Conservation (phyloP, 2,329 filamentous ascomycete genomes). For the Verticillium alfalfae region DNA sequence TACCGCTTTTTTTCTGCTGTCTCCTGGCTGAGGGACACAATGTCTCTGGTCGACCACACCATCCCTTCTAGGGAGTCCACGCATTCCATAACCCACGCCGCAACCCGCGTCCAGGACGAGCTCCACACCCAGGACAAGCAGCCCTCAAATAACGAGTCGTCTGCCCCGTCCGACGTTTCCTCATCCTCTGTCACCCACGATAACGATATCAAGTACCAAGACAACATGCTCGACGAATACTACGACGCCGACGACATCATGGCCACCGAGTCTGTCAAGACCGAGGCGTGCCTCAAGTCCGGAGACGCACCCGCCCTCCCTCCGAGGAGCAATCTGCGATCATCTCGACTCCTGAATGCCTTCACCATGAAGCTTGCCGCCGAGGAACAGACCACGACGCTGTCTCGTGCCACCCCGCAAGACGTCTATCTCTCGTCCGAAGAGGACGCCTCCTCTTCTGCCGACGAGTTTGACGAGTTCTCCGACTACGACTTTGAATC, state of each 20-base stretch:
- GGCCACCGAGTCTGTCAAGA: constrained; percentile 10
- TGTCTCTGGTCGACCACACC: constrained; percentile 12
- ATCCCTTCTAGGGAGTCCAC: constrained; percentile 10
- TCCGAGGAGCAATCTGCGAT: constrained; percentile 41
- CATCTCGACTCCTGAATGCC: constrained; percentile 37
- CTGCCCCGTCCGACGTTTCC: constrained; percentile 9
- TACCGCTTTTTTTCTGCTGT: background rate
- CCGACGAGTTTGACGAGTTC: constrained; percentile 55
- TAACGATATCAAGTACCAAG: constrained; percentile 13
- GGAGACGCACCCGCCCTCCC: constrained; percentile 39
- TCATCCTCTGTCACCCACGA: constrained; percentile 8
- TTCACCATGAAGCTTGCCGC: constrained; percentile 26
- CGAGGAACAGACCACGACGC: constrained; percentile 16
- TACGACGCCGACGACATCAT: constrained; percentile 13
- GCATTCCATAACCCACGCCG: constrained; percentile 7
- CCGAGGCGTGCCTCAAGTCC: constrained; percentile 10
- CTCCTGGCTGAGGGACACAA: constrained; percentile 3
- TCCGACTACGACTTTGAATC: constrained; percentile 46
- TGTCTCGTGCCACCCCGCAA: constrained; percentile 41
- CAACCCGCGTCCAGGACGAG: constrained; percentile 1
- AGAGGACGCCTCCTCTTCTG: constrained; percentile 58
- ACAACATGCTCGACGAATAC: constrained; percentile 13
- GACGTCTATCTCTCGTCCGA: constrained; percentile 61
- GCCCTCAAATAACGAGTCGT: constrained; percentile 11
- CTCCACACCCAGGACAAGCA: background rate